Percentiles rank a stretch among this genome's conserved stretches.
Evolutionary conservation across 257 asterid species (phyloP).

Genomic region (Petrea volubilis): DNA sequence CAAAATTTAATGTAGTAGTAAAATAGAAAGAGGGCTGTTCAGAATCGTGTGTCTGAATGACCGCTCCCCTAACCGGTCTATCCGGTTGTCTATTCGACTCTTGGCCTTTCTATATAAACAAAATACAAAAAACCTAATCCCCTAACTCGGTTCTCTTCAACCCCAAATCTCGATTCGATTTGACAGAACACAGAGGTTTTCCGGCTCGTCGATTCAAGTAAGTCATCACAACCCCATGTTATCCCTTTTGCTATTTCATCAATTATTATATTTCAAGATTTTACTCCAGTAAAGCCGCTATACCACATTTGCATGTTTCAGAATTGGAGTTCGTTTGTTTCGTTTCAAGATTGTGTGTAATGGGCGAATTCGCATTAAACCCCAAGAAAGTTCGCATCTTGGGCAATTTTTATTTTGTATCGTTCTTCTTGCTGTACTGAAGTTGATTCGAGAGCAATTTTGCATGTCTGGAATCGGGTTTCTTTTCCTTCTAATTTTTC

Average conservation of each 20-base stretch:
- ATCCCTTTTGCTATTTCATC: constrained; percentile 6
- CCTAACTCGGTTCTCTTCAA: constrained; percentile 49
- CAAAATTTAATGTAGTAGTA: too few species aligned
- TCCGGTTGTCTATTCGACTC: constrained; percentile 50
- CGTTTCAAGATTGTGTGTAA: constrained; percentile 5
- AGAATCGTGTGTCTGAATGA: constrained; percentile 26
- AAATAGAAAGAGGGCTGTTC: neutral
- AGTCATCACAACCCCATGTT: constrained; percentile 30
- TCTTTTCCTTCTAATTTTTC: constrained; percentile 10
- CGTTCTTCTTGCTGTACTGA: neutral
- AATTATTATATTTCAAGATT: constrained; percentile 5
- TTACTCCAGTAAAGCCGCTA: constrained; percentile 13
- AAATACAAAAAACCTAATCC: constrained; percentile 32
- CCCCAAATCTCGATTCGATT: constrained; percentile 38
- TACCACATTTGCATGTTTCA: constrained; percentile 23
- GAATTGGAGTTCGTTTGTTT: constrained; percentile 16
- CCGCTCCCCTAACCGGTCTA: constrained; percentile 55
- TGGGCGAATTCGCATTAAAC: constrained; percentile 10
- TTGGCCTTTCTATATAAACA: constrained; percentile 13
- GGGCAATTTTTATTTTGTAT: constrained; percentile 15
- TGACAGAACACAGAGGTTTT: neutral
- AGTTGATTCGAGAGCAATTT: neutral
- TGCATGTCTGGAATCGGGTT: constrained; percentile 15
- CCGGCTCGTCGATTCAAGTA: constrained; percentile 47
- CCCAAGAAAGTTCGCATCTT: constrained; percentile 7